phyloP scores from a whole-genome alignment of 1,139 yeast genomes.

The Yamadazyma triangularis region DNA sequence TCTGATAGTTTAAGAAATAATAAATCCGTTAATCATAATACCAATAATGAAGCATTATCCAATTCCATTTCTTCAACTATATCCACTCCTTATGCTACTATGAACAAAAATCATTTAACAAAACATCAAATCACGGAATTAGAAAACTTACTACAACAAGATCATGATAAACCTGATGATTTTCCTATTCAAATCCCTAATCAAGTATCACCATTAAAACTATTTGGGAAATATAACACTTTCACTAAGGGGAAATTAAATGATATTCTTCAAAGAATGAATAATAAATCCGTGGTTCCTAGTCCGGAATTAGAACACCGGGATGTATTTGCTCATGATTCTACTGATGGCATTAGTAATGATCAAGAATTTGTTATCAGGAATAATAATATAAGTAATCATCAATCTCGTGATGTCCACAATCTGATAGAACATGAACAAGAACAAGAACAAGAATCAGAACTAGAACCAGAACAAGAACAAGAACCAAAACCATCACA shows the following conservation, averaged over 20 bases:
- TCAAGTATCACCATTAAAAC: constrained; percentile 33
- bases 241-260: constrained; percentile 36
- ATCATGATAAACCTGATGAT: constrained; percentile 12
- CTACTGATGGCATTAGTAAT: not conserved
- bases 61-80: constrained; percentile 33
- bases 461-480: constrained; percentile 3
- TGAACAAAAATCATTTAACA: constrained; percentile 10
- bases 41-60: constrained; percentile 6
- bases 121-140: constrained; percentile 20
- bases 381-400: not conserved
- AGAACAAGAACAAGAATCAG: constrained; percentile 1
- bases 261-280: constrained; percentile 15
- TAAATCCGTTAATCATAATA: not conserved
- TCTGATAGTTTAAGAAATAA: constrained; percentile 7
- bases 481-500: not conserved
- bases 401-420: constrained; percentile 1
- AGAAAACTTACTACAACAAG: constrained; percentile 18
- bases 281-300: constrained; percentile 4
- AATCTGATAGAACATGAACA: not conserved
- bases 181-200: constrained; percentile 16
- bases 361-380: not conserved
- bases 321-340: not conserved
- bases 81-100: constrained; percentile 26
- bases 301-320: constrained; percentile 1
- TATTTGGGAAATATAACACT: constrained; percentile 39